Percentiles rank a stretch among this genome's conserved stretches.
Conservation (phyloP, 2,329 filamentous ascomycete genomes). For the Rachicladosporium sp. region DNA sequence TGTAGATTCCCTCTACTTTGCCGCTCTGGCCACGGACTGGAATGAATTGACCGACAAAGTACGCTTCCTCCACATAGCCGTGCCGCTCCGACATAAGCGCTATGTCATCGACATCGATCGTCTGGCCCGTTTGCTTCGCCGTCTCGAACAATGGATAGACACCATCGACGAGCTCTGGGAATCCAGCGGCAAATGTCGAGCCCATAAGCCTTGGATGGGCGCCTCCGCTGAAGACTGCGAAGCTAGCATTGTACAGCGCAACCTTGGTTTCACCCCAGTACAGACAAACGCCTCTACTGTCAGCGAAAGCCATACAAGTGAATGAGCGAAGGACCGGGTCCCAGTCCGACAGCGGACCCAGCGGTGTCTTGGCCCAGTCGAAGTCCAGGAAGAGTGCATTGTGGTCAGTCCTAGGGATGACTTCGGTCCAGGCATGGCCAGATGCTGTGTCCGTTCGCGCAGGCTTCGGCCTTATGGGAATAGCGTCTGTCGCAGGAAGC, state of each 20-base stretch:
- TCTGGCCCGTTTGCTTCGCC: conserved; percentile 6
- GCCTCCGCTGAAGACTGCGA: conserved; percentile 18
- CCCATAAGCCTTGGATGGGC: conserved; percentile 16
- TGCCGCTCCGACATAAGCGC: conserved; percentile 7
- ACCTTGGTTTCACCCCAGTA: conserved; percentile 22
- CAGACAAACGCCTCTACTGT: conserved; percentile 9
- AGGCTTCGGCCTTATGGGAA: too few species aligned
- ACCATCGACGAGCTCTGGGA: conserved; percentile 5
- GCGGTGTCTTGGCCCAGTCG: conserved; percentile 2
- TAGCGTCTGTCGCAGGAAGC: too few species aligned
- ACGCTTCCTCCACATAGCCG: conserved; percentile 13
- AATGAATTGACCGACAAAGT: conserved; percentile 13
- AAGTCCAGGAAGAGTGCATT: conserved; percentile 1
- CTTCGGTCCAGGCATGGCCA: background rate
- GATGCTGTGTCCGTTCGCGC: too few species aligned
- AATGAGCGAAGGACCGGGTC: conserved; percentile 11
- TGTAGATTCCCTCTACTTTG: conserved; percentile 12
- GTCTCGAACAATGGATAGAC: conserved; percentile 5
- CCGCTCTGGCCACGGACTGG: conserved; percentile 11
- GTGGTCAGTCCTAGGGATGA: background rate
- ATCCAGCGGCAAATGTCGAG: conserved; percentile 9
- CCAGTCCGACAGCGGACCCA: conserved; percentile 10
- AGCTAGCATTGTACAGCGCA: conserved; percentile 28
- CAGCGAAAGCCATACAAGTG: conserved; percentile 12
- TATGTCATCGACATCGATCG: conserved; percentile 10